Conservation (phyloP, 164 flowering plant species). For the Chimonanthus praecox region DNA sequence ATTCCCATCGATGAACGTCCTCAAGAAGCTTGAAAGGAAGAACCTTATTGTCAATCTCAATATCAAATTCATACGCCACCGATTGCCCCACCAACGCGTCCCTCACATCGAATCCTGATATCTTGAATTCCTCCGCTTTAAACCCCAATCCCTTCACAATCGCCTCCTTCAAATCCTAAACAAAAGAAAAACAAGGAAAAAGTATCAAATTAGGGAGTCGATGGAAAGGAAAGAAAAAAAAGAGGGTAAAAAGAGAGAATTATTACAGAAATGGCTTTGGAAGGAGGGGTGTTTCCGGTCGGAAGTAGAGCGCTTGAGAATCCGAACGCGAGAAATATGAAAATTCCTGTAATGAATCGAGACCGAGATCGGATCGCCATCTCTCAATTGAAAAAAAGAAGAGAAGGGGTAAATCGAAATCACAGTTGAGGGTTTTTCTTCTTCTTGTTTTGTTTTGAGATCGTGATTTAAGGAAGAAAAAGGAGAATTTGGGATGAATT, state of each 20-base stretch:
- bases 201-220: background rate
- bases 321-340: slow-evolving; percentile 18
- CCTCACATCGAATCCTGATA: slow-evolving; percentile 66
- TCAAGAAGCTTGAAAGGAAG: slow-evolving; percentile 82
- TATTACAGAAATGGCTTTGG: slow-evolving; percentile 74
- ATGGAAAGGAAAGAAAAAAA: background rate
- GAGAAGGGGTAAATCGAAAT: no score
- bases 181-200: background rate
- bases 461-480: background rate
- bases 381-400: background rate
- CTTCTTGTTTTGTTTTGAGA: background rate
- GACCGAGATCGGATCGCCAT: slow-evolving; percentile 13
- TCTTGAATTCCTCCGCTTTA: slow-evolving; percentile 67
- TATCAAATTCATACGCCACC: slow-evolving; percentile 78
- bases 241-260: background rate
- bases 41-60: slow-evolving; percentile 69
- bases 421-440: background rate
- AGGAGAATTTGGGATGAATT: background rate
- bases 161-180: slow-evolving; percentile 79
- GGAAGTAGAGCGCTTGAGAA: slow-evolving; percentile 31
- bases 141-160: slow-evolving; percentile 82
- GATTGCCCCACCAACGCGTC: slow-evolving; percentile 80
- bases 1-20: slow-evolving; percentile 85
- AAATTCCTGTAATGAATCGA: slow-evolving; percentile 8
- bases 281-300: slow-evolving; percentile 28